Base-by-base conservation (phyloP, 2,329 filamentous ascomycete genomes). In the Domatiomyces globalis region DNA sequence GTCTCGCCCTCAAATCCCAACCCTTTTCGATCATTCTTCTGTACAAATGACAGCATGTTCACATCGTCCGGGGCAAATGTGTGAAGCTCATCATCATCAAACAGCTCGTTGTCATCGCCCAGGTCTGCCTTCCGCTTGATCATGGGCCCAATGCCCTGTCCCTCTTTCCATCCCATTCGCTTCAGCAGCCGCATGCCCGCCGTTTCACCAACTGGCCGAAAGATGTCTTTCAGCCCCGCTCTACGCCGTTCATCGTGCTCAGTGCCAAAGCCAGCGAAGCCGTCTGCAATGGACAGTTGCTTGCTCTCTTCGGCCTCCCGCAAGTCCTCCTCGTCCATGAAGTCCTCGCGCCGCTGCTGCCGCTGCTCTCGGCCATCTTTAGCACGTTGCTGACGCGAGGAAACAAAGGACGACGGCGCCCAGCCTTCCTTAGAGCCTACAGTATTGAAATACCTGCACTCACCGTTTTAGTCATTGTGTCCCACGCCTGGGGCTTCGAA, bases 401-500 rank as follows among this genome's bases (percentile, higher is more conserved):
- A 96, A 8, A 94, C 83, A 66, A 96, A 98, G 0, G 86, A 84
- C 19, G 87, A 82, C 1, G 92, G 92, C 0, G 87, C 83, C 90
- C 90, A 98, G 71, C 92, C 92, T 74, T 98, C 90, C 68, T 96
- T 96, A 51, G 90, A 95, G 49, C 92, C 92, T 60, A 96, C 92
- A 4, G 89, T 95, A 66, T 98, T 98, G 71, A 92, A 96, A 70
- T 96, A 95, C 60, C 87, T 90, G 67, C 56, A 63, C 54, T 54
- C 50, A 55, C 55, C 59, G 43, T 58, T 64, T 69, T 64, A 66
- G 62, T 61, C 59, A 53, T 62, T 54, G 52, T 63, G 61, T 60
- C 54, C 59, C 62, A 60, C 59, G 56, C 55, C 54, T 54, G 49
- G 56, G 56, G 57, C 53, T 63, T 61, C 63, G 57, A 59, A 61